Evolutionary conservation across 2,329 filamentous ascomycete species (phyloP).

Genomic region (Byssochlamys sp.): DNA sequence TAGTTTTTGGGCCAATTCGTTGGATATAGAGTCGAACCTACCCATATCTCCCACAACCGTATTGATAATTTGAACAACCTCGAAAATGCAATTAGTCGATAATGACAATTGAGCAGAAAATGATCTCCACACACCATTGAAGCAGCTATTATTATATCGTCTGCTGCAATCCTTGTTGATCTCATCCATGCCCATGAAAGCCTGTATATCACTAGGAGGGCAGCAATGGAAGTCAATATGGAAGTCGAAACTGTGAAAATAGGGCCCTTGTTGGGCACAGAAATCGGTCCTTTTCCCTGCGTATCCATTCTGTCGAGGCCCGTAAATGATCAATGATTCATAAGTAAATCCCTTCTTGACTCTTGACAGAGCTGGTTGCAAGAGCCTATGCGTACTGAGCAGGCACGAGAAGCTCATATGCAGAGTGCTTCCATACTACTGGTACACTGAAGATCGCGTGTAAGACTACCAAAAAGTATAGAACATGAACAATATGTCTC

Average conservation of each 20-base stretch:
- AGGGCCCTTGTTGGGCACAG: slow-evolving; percentile 8
- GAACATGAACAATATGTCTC: no score
- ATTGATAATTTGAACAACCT: slow-evolving; percentile 6
- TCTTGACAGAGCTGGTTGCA: not conserved
- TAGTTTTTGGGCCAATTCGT: not conserved
- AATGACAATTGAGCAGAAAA: not conserved
- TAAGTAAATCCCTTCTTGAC: not conserved
- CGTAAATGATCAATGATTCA: not conserved
- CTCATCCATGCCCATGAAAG: slow-evolving; percentile 3
- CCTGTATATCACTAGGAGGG: slow-evolving; percentile 6
- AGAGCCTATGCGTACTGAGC: not conserved
- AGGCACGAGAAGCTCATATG: no score
- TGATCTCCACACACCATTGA: slow-evolving; percentile 4
- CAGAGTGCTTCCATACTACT: no score
- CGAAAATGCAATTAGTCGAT: not conserved
- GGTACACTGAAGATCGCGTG: no score
- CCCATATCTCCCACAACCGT: slow-evolving; percentile 8
- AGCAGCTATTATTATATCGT: slow-evolving; percentile 8
- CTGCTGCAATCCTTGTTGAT: slow-evolving; percentile 3
- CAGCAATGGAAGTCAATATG: slow-evolving; percentile 4
- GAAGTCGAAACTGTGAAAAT: slow-evolving; percentile 6
- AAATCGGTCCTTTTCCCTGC: not conserved
- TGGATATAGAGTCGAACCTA: not conserved
- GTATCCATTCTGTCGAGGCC: not conserved
- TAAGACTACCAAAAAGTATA: no score